Conservation (phyloP, 495 filamentous ascomycete species). For the Endocarpon pusillum region DNA sequence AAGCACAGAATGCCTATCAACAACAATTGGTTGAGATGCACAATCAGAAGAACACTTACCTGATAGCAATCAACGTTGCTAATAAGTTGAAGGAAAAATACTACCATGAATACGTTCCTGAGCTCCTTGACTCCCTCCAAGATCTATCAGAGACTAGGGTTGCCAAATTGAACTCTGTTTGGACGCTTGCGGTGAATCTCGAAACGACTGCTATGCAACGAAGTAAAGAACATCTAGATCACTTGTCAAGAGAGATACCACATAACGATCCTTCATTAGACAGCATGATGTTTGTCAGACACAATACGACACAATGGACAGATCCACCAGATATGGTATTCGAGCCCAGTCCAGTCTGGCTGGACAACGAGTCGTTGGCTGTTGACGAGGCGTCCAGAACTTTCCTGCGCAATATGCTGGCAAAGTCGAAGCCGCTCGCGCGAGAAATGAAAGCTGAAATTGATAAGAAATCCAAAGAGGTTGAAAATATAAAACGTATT, state of each 20-base stretch:
- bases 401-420: conserved; percentile 77
- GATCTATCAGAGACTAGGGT: conserved; percentile 82
- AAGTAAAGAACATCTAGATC: conserved; percentile 50
- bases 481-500: conserved; percentile 52
- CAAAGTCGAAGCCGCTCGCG: conserved; percentile 72
- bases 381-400: conserved; percentile 72
- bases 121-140: conserved; percentile 78
- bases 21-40: conserved; percentile 86
- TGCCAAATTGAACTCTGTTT: conserved; percentile 64
- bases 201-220: conserved; percentile 55
- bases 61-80: conserved; percentile 86
- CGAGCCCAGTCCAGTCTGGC: conserved; percentile 93
- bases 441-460: conserved; percentile 62
- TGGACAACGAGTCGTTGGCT: conserved; percentile 73
- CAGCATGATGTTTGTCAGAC: conserved; percentile 90
- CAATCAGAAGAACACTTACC: conserved; percentile 94
- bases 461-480: conserved; percentile 68
- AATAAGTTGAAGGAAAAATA: conserved; percentile 95
- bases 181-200: conserved; percentile 63
- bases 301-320: conserved; percentile 65
- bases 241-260: conserved; percentile 63
- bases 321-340: conserved; percentile 75
- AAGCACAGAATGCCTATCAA: conserved; percentile 78
- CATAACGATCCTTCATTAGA: conserved; percentile 79
- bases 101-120: conserved; percentile 91